Conservation (phyloP, 768 basidiomycete species). For the Serendipita vermifera region DNA sequence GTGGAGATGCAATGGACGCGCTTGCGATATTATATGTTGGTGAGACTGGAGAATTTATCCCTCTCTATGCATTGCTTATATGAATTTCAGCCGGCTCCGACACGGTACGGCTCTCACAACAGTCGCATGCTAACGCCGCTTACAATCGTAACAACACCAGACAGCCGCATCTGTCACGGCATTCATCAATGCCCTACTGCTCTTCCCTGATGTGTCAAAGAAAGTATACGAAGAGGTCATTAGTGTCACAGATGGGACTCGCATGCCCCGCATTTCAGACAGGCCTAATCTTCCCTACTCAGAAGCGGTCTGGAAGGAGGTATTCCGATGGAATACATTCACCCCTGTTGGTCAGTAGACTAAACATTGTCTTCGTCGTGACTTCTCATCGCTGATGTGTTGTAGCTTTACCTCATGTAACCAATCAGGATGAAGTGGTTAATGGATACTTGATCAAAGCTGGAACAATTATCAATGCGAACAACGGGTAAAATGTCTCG, state of each 20-base stretch:
- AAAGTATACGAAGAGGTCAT: slow-evolving; percentile 2
- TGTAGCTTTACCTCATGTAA: slow-evolving; percentile 13
- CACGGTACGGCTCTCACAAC: not conserved
- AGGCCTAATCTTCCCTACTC: slow-evolving; percentile 15
- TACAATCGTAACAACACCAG: not conserved
- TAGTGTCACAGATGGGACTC: not conserved
- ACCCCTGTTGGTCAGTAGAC: slow-evolving; percentile 15
- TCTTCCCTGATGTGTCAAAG: not conserved
- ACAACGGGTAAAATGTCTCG: not conserved
- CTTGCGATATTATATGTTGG: not conserved
- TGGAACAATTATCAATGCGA: not conserved
- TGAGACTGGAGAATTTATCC: not conserved
- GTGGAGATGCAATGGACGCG: not conserved
- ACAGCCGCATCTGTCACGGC: not conserved
- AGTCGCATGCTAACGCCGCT: not conserved
- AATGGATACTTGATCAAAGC: not conserved
- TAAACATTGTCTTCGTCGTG: too few relatives aligned
- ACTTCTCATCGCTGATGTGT: slow-evolving; percentile 14
- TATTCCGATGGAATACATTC: slow-evolving; percentile 15
- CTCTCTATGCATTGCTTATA: not conserved
- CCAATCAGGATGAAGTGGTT: not conserved
- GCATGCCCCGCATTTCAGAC: slow-evolving; percentile 16
- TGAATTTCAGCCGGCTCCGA: not conserved
- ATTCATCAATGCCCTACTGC: not conserved
- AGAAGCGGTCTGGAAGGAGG: slow-evolving; percentile 14